These are phyloP conservation scores for Rhodotorula mucilaginosa DNA, from an alignment of 1,284 basidiomycete genomes.

Conservation along the genomic window DNA sequence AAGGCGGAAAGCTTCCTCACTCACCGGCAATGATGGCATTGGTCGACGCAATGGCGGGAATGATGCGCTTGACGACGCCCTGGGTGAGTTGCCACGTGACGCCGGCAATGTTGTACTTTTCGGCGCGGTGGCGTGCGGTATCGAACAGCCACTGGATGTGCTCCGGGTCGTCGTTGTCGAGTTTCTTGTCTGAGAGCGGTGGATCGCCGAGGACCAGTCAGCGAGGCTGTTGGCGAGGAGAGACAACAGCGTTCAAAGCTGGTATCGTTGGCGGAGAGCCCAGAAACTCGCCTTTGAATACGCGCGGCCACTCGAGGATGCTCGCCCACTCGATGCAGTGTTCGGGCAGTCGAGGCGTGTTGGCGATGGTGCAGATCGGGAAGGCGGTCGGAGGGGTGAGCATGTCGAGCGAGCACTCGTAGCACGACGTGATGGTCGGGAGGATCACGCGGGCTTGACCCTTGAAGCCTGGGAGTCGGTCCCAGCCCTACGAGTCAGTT, in stretches of 20 bases:
- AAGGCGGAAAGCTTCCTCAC: conserved; percentile 6
- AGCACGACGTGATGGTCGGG: conserved; percentile 92
- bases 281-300: conserved; percentile 67
- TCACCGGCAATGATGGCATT: conserved; percentile 91
- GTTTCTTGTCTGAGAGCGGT: conserved; percentile 73
- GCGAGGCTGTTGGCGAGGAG: background rate
- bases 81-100: conserved; percentile 98
- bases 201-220: background rate
- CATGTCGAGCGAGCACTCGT: conserved; percentile 98
- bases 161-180: conserved; percentile 94
- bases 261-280: background rate
- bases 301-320: conserved; percentile 95
- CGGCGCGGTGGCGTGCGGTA: conserved; percentile 73
- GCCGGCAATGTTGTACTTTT: conserved; percentile 92
- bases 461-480: conserved; percentile 72
- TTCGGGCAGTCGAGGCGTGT: conserved; percentile 95
- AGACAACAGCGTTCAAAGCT: background rate
- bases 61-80: conserved; percentile 99
- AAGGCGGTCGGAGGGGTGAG: conserved; percentile 95
- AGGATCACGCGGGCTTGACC: conserved; percentile 97
- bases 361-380: conserved; percentile 98
- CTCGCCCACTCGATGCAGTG: conserved; percentile 99
- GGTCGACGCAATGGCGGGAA: conserved; percentile 94
- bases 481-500: background rate
- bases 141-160: conserved; percentile 93